Evolutionary conservation across 257 asterid genomes (phyloP).

Genomic region (Knoxia roxburghii): DNA sequence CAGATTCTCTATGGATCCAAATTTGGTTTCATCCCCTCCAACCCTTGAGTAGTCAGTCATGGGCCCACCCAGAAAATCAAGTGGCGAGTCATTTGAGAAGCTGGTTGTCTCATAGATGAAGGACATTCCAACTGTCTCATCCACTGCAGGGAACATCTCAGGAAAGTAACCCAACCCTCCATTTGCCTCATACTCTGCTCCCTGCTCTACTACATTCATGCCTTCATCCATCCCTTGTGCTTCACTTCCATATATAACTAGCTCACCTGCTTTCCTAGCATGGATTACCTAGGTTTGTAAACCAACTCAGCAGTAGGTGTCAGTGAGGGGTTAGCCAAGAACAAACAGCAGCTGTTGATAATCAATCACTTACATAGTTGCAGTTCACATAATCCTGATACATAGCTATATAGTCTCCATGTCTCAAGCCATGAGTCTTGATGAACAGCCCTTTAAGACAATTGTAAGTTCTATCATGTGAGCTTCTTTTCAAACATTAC

Average conservation of each 20-base stretch:
- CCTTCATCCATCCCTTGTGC: slow-evolving; percentile 17
- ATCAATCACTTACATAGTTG: slow-evolving; percentile 26
- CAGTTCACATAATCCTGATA: slow-evolving; percentile 28
- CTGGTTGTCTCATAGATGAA: slow-evolving; percentile 33
- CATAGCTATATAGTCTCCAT: slow-evolving; percentile 33
- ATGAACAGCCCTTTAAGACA: slow-evolving; percentile 30
- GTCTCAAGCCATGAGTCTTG: slow-evolving; percentile 26
- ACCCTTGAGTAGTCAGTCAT: slow-evolving; percentile 27
- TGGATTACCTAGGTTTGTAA: slow-evolving; percentile 28
- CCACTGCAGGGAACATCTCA: slow-evolving; percentile 23
- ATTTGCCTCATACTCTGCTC: not conserved
- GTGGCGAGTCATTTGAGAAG: slow-evolving; percentile 32
- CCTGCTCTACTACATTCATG: not conserved
- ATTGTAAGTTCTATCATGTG: not conserved
- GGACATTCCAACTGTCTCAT: slow-evolving; percentile 24
- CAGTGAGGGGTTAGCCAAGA: not conserved
- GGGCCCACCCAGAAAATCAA: slow-evolving; percentile 33
- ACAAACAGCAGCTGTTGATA: not conserved
- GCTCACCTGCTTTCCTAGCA: slow-evolving; percentile 29
- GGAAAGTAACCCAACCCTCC: slow-evolving; percentile 7
- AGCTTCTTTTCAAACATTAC: not conserved
- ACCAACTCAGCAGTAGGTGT: not conserved
- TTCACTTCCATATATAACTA: slow-evolving; percentile 9
- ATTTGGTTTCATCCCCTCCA: slow-evolving; percentile 14
- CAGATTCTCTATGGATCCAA: slow-evolving; percentile 31